These are phyloP conservation scores for Cryphonectria carpinicola DNA, from an alignment of 2,329 filamentous ascomycete genomes.

Conservation along the genomic window DNA sequence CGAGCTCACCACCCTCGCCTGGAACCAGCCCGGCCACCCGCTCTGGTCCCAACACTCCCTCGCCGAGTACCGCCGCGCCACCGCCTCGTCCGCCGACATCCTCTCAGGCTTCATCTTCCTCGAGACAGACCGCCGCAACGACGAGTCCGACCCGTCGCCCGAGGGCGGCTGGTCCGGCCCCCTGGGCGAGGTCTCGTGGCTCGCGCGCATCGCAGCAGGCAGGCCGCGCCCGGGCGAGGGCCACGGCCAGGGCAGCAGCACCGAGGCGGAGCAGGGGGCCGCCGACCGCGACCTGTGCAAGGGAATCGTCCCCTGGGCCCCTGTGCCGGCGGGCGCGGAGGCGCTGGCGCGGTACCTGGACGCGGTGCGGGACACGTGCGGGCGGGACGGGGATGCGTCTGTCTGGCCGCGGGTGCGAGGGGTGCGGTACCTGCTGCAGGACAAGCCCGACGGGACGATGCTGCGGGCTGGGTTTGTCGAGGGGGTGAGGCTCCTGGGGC, in stretches of 20 bases:
- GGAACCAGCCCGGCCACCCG: constrained; percentile 64
- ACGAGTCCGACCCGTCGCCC: constrained; percentile 43
- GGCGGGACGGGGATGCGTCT: constrained; percentile 54
- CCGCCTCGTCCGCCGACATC: constrained; percentile 43
- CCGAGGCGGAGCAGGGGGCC: neutral
- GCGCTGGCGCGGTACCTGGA: constrained; percentile 68
- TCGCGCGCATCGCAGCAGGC: constrained; percentile 69
- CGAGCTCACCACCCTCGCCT: constrained; percentile 69
- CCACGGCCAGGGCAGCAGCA: constrained; percentile 56
- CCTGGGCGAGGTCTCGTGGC: constrained; percentile 71
- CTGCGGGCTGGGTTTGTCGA: constrained; percentile 67
- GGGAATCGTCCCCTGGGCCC: constrained; percentile 85
- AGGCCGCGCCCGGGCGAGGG: constrained; percentile 60
- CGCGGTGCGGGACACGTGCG: constrained; percentile 55
- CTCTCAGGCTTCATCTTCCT: constrained; percentile 78
- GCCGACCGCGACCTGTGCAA: constrained; percentile 53
- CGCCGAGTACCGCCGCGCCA: constrained; percentile 61
- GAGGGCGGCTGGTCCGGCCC: constrained; percentile 66
- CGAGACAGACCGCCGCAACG: constrained; percentile 74
- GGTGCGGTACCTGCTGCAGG: constrained; percentile 82
- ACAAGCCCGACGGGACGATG: constrained; percentile 70
- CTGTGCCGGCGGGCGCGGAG: constrained; percentile 66
- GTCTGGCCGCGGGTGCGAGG: constrained; percentile 73
- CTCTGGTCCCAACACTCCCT: constrained; percentile 68
- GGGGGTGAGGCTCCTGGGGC: constrained; percentile 66